A percentile compares a stretch with the other conserved stretches of the same genome.
These are phyloP conservation scores for Hibiscus mutabilis DNA, from an alignment of 345 rosid species.

Conservation along the genomic window DNA sequence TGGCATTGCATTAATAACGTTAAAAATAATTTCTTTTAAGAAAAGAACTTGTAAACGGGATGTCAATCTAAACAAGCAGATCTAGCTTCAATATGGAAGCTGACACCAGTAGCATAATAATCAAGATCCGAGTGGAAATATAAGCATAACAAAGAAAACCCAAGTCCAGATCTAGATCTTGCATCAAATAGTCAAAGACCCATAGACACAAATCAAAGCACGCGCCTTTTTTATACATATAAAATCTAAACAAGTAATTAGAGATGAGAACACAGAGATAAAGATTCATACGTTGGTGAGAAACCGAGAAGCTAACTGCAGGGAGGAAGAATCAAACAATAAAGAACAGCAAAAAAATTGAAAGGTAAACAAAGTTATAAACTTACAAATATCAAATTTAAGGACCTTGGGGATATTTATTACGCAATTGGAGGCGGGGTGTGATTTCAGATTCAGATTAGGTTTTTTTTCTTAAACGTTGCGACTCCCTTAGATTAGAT, in stretches of 20 bases:
- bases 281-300: neutral
- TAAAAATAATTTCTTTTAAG: neutral
- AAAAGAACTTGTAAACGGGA: too few species aligned
- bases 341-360: neutral
- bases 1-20: neutral
- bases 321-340: neutral
- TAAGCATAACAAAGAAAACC: conserved; percentile 8
- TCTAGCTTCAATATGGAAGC: neutral
- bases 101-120: neutral
- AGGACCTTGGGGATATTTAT: neutral
- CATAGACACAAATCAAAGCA: neutral
- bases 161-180: conserved; percentile 19
- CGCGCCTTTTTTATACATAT: neutral
- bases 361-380: neutral
- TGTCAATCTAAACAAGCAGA: neutral
- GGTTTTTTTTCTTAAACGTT: neutral
- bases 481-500: neutral
- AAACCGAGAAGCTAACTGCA: neutral
- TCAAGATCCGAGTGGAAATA: neutral
- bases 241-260: neutral
- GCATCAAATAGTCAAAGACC: neutral
- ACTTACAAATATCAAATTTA: neutral
- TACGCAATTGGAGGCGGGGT: neutral
- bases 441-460: neutral
- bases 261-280: neutral